These are phyloP conservation scores for Solanum pinnatisectum DNA, from an alignment of 257 asterid genomes.

Conservation along the genomic window DNA sequence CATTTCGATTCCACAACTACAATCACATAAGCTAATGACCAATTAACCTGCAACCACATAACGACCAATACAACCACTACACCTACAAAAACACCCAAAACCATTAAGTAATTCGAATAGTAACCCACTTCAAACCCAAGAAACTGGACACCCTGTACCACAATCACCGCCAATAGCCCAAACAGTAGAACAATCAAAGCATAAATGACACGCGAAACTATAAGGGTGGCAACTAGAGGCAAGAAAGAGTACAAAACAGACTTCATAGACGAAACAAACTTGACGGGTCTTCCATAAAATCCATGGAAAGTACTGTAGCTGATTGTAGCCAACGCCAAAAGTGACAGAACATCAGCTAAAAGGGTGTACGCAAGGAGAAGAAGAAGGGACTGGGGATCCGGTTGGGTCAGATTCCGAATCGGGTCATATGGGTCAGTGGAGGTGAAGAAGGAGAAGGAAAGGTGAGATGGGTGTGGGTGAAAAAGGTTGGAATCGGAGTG, in stretches of 20 bases:
- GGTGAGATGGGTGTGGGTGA: slow-evolving; percentile 2
- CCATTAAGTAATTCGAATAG: slow-evolving; percentile 3
- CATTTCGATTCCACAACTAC: slow-evolving; percentile 58
- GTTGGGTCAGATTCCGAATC: not conserved
- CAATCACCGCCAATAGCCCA: not conserved
- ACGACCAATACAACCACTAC: not conserved
- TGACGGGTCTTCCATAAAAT: slow-evolving; percentile 43
- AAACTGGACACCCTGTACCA: not conserved
- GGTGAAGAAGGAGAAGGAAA: slow-evolving; percentile 16
- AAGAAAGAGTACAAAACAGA: slow-evolving; percentile 33
- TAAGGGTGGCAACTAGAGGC: slow-evolving; percentile 12
- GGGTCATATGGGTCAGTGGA: slow-evolving; percentile 13
- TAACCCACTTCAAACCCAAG: slow-evolving; percentile 31
- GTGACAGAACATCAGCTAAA: slow-evolving; percentile 9
- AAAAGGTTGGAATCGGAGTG: slow-evolving; percentile 17
- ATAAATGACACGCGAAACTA: slow-evolving; percentile 4
- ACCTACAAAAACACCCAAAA: not conserved
- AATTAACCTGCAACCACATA: slow-evolving; percentile 28
- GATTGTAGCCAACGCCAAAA: slow-evolving; percentile 40
- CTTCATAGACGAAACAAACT: slow-evolving; percentile 30
- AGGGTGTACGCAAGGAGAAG: slow-evolving; percentile 18
- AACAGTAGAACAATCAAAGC: slow-evolving; percentile 2
- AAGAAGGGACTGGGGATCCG: not conserved
- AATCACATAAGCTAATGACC: slow-evolving; percentile 34
- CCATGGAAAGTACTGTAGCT: slow-evolving; percentile 50